phyloP scores from a whole-genome alignment of 352 stramenopile species.

The Globisporangium polare region DNA sequence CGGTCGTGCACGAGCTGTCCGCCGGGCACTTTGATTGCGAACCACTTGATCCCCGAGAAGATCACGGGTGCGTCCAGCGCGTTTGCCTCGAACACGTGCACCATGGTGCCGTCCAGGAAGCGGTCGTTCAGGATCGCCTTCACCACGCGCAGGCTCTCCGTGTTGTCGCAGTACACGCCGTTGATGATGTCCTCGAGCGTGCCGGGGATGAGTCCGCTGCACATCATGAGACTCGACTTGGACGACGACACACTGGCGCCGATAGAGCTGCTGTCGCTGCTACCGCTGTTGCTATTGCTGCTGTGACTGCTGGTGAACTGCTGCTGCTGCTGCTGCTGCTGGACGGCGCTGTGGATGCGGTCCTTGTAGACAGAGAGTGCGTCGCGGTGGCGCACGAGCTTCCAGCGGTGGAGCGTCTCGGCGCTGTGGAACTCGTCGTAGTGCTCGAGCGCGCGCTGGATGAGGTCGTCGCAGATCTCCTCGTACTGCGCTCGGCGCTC shows the following conservation, averaged over 20 bases:
- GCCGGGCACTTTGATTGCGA: constrained; percentile 41
- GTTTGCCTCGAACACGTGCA: constrained; percentile 58
- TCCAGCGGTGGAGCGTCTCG: constrained; percentile 37
- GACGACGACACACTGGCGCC: constrained; percentile 18
- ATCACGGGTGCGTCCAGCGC: constrained; percentile 37
- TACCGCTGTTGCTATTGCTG: neutral
- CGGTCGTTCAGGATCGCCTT: constrained; percentile 41
- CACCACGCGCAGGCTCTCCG: constrained; percentile 45
- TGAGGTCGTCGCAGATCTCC: constrained; percentile 47
- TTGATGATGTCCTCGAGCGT: constrained; percentile 54
- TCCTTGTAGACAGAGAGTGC: constrained; percentile 51
- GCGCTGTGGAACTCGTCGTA: constrained; percentile 55
- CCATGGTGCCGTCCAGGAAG: constrained; percentile 48
- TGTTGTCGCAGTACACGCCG: constrained; percentile 46
- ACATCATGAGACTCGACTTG: constrained; percentile 41
- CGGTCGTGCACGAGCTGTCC: constrained; percentile 46
- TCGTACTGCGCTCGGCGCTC: constrained; percentile 39
- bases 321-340: neutral
- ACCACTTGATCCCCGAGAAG: constrained; percentile 66
- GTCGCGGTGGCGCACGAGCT: constrained; percentile 51
- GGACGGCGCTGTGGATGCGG: constrained; percentile 9
- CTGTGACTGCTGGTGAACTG: neutral
- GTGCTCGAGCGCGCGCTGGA: constrained; percentile 46
- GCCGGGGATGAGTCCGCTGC: constrained; percentile 50
- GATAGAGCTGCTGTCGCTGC: neutral